Evolutionary conservation across 2,329 filamentous ascomycete genomes (phyloP).

Genomic region (Colletotrichum eleusines): DNA sequence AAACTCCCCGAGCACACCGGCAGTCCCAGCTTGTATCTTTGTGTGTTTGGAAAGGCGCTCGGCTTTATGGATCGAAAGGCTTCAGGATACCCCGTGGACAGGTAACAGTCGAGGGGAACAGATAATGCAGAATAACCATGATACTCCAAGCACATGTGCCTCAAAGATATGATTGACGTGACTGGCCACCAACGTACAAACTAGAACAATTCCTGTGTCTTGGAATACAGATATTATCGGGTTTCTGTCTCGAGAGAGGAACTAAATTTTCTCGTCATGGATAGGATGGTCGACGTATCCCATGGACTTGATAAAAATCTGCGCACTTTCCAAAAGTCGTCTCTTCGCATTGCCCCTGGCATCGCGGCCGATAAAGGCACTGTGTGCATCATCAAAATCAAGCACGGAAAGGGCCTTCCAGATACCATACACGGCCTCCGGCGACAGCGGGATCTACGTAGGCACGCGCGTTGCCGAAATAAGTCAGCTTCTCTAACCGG

Average conservation of each 20-base stretch:
- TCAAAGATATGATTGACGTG: background rate
- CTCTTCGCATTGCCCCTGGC: constrained; percentile 38
- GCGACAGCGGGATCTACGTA: constrained; percentile 37
- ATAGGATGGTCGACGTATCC: constrained; percentile 34
- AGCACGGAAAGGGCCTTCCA: constrained; percentile 35
- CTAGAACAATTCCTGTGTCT: background rate
- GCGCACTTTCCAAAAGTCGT: constrained; percentile 38
- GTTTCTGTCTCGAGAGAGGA: background rate
- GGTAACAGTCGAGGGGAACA: background rate
- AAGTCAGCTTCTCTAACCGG: background rate
- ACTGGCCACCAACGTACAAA: background rate
- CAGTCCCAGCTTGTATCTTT: background rate
- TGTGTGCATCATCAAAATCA: constrained; percentile 39
- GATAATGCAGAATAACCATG: background rate
- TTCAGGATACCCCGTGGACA: background rate
- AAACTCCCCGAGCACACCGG: background rate
- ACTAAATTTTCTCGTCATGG: constrained; percentile 21
- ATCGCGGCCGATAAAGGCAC: constrained; percentile 28
- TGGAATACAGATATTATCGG: background rate
- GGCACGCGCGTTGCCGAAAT: background rate
- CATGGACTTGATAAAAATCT: constrained; percentile 38
- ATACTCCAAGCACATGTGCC: background rate
- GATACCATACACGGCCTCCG: constrained; percentile 28
- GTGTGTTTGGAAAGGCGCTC: background rate
- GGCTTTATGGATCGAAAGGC: background rate